Evolutionary conservation across 2,329 filamentous ascomycete species (phyloP), one percentile per base, ranked within the genome.

Genomic region (Cladorrhinum sp.): DNA sequence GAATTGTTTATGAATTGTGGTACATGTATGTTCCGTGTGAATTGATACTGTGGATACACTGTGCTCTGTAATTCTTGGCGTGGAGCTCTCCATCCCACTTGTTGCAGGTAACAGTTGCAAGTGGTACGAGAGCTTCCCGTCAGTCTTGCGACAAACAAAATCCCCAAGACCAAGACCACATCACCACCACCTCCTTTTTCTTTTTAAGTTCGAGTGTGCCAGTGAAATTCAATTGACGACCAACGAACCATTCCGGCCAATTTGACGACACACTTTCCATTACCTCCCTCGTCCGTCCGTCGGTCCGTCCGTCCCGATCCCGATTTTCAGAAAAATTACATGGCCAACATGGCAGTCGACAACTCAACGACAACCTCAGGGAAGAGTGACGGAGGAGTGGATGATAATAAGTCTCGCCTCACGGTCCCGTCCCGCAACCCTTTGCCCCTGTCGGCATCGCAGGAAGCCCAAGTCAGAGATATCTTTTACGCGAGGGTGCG

Each of bases 401-500:
- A n/a, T n/a, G n/a, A n/a, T n/a, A n/a, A n/a, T n/a, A n/a, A n/a
- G n/a, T n/a, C n/a, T 50, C 66, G 67, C 25, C 66, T 76, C 36
- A 68, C 74, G 22, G 77, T 86, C 70, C 86, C 86, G 22, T 87
- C 85, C 49, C 84, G 85, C 67, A 95, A 93, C 71, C 93, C 93
- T 16, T 79, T 96, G 49, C 93, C 93, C 25, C 81, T 97, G 60
- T 93, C 91, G 24, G 85, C 91, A 10, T 82, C 86, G 22, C 91
- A 96, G 75, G 91, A 96, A 80, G 80, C 85, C 3, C 90, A 95
- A 76, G 90, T 96, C 59, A 85, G 89, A 68, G 88, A 92, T 67
- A 77, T 95, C 9, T 96, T 90, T 74, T 86, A 93, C 77, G 87
- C 90, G 67, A 84, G 90, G 60, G 92, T 96, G 63, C 83, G 92